These are phyloP conservation scores for Aspergillus candidus DNA, from an alignment of 2,329 filamentous ascomycete species.

Conservation along the genomic window DNA sequence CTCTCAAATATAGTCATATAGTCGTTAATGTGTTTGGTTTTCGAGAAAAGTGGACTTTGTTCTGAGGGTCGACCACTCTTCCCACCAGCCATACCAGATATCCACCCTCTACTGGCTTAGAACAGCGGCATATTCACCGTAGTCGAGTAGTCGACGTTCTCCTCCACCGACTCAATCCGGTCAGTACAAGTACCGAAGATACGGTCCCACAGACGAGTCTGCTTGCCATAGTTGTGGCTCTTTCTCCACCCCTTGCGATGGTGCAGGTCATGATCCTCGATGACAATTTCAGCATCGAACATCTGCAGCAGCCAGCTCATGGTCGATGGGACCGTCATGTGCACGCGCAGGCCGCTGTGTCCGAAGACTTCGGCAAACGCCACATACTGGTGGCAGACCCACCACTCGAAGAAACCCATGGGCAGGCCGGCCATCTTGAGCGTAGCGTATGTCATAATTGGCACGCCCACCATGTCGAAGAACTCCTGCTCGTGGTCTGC, in stretches of 20 bases:
- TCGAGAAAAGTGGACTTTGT: too few relatives aligned
- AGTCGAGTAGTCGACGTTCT: constrained; percentile 7
- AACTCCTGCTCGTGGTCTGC: constrained; percentile 11
- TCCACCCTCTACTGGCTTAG: too few relatives aligned
- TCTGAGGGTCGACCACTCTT: too few relatives aligned
- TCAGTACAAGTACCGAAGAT: constrained; percentile 6
- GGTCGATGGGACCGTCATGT: constrained; percentile 3
- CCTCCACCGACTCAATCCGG: constrained; percentile 2
- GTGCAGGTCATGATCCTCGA: constrained; percentile 8
- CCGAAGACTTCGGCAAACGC: constrained; percentile 7
- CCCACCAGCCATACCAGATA: too few relatives aligned
- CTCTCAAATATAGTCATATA: too few relatives aligned
- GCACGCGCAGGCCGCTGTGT: constrained; percentile 8
- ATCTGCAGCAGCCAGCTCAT: constrained; percentile 1
- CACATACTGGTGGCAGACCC: constrained; percentile 8
- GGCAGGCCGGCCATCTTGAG: constrained; percentile 4
- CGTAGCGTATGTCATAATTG: constrained; percentile 2
- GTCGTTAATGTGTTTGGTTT: too few relatives aligned
- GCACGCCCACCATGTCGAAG: constrained; percentile 9
- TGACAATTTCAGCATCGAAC: constrained; percentile 4
- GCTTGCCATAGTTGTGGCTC: constrained; percentile 9
- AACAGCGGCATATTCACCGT: constrained; percentile 5
- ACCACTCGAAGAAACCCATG: constrained; percentile 11
- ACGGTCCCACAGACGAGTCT: constrained; percentile 8
- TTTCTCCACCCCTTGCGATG: constrained; percentile 8